Base-by-base conservation (phyloP, 2,329 filamentous ascomycete species). In the Fusarium sp. region DNA sequence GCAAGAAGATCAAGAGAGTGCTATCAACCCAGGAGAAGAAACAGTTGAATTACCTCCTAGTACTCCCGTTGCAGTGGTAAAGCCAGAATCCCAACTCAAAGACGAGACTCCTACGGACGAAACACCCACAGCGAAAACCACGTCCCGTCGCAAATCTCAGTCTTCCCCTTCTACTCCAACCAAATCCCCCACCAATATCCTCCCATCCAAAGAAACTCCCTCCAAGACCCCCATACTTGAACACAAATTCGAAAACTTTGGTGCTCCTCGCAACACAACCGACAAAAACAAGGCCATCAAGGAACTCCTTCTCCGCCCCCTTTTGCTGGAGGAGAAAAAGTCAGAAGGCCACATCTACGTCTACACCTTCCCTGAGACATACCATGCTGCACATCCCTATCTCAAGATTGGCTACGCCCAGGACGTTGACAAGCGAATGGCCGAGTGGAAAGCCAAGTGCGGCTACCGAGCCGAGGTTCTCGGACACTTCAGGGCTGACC, bases 321-420 rank as follows among this genome's bases (percentile, higher is more conserved):
- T 75, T 0, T 8, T 17, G 2, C 0, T 36, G 1, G 2, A 4
- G 5, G 62, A 71, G 59, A 61, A 15, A 9, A 0, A 21, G 3
- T 45, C 19, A 5, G 34, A 33, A 7, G 76, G 76, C 4, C 56
- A 34, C 21, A 63, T 77, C 9, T 78, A 78, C 28, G 61, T 70
- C 11, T 78, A 73, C 36, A 70, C 59, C 3, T 73, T 73, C 21
- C 67, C 74, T 3, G 47, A 61, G 8, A 71, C 58, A 17, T 65
- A 72, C 19, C 57, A 50, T 21, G 53, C 58, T 17, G 54, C 46
- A 5, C 31, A 64, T 5, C 65, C 66, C 7, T 64, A 72, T 22
- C 62, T 79, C 62, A 79, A 79, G 53, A 78, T 79, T n/a, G 77
- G 77, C 21, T 68, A 56, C 65, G 62, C 76, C 4, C 33, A 49